A percentile compares a stretch with the other conserved stretches of the same genome.
phyloP scores from a whole-genome alignment of 2,329 filamentous ascomycete genomes.

The Leptodontidium sp. region DNA sequence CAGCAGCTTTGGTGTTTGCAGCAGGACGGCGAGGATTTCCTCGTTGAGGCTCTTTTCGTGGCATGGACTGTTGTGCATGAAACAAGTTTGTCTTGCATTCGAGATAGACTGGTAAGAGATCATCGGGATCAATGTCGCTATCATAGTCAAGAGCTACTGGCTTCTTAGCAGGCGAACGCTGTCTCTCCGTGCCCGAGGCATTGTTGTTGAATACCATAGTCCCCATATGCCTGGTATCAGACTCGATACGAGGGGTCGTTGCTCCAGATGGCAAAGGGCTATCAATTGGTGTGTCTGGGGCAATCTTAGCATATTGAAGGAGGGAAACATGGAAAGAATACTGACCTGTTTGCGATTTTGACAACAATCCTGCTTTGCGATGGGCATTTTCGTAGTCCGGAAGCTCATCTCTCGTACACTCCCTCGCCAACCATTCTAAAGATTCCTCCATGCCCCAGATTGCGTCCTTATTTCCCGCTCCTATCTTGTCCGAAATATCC shows the following conservation, averaged over 20 bases:
- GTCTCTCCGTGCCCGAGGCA: constrained; percentile 33
- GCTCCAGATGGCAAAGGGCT: constrained; percentile 46
- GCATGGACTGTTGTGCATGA: constrained; percentile 60
- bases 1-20: constrained; percentile 30
- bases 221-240: constrained; percentile 44
- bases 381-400: constrained; percentile 71
- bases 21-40: constrained; percentile 26
- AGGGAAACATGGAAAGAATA: constrained; percentile 10
- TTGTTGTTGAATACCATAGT: constrained; percentile 22
- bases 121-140: constrained; percentile 77
- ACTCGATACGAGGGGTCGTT: constrained; percentile 44
- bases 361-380: constrained; percentile 36
- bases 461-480: constrained; percentile 64
- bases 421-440: constrained; percentile 87
- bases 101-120: constrained; percentile 79
- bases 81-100: constrained; percentile 76
- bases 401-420: constrained; percentile 73
- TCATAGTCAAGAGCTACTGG: constrained; percentile 58
- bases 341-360: constrained; percentile 45
- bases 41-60: constrained; percentile 50
- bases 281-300: constrained; percentile 44
- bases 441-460: constrained; percentile 90
- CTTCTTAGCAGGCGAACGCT: constrained; percentile 35
- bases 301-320: constrained; percentile 3
- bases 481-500: constrained; percentile 70